Evolutionary conservation across 768 basidiomycete genomes (phyloP).

Genomic region (Gymnopilus dilepis): DNA sequence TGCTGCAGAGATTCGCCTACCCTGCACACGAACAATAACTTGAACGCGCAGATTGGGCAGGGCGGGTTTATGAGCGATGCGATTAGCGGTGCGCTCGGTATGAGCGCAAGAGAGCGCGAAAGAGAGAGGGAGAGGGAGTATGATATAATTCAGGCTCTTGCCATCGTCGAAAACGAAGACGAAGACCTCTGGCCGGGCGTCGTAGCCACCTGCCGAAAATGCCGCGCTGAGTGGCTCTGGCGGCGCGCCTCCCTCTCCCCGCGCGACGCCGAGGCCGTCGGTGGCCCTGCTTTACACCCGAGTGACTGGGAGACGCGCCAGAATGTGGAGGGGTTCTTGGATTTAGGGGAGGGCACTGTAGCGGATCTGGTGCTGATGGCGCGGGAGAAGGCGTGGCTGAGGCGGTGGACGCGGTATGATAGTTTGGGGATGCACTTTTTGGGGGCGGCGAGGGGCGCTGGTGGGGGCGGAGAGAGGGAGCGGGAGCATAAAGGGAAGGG

Average conservation of each 20-base stretch:
- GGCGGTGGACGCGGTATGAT: conserved; percentile 63
- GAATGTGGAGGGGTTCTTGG: conserved; percentile 72
- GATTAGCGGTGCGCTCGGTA: too few species aligned
- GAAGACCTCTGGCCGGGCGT: conserved; percentile 68
- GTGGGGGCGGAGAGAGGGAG: too few species aligned
- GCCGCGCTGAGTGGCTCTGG: conserved; percentile 72
- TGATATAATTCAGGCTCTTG: conserved; percentile 46
- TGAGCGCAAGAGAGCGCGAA: conserved; percentile 28
- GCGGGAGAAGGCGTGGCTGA: conserved; percentile 75
- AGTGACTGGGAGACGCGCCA: conserved; percentile 73
- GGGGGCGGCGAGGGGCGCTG: conserved; percentile 50
- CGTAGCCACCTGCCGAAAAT: conserved; percentile 70
- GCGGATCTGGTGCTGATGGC: conserved; percentile 63
- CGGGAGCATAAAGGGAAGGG: conserved; percentile 12
- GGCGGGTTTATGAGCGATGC: too few species aligned
- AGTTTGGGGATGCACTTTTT: conserved; percentile 73
- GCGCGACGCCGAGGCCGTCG: conserved; percentile 61
- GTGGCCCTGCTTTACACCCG: conserved; percentile 44
- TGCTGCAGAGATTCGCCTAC: conserved; percentile 65
- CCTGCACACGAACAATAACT: conserved; percentile 35
- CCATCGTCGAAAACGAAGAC: conserved; percentile 74
- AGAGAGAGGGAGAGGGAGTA: too few species aligned
- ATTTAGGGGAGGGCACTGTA: conserved; percentile 73
- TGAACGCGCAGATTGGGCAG: too few species aligned
- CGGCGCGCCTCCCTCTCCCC: conserved; percentile 52